These are phyloP conservation scores for Rhazya stricta DNA, from an alignment of 257 asterid genomes.

Conservation along the genomic window DNA sequence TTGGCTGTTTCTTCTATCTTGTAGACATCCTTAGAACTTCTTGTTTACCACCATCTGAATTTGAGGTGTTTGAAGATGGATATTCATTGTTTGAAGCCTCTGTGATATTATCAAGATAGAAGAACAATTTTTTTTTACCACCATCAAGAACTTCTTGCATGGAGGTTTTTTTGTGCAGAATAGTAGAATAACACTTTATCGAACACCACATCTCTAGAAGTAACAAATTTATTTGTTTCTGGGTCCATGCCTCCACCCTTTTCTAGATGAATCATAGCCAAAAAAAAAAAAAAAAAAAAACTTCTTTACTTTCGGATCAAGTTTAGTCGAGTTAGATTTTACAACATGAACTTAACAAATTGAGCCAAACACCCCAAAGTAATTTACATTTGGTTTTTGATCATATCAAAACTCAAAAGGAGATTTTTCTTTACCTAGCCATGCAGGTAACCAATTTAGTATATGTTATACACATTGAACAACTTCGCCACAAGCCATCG, in stretches of 20 bases:
- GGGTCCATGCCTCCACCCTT: slow-evolving; percentile 27
- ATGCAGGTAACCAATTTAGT: background rate
- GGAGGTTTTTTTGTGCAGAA: too few species aligned
- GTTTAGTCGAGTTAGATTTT: background rate
- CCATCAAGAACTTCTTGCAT: too few species aligned
- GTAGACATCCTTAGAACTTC: background rate
- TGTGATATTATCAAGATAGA: too few species aligned
- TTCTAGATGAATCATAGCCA: slow-evolving; percentile 22
- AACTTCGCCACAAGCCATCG: too few species aligned
- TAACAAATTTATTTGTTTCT: background rate
- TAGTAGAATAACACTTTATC: background rate
- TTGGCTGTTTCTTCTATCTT: slow-evolving; percentile 4
- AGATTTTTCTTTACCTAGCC: background rate
- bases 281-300: slow-evolving; percentile 15
- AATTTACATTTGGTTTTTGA: background rate
- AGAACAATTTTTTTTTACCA: too few species aligned
- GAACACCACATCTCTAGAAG: background rate
- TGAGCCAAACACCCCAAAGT: background rate
- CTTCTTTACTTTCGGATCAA: background rate
- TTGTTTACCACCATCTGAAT: too few species aligned
- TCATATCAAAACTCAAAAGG: background rate
- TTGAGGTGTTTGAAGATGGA: too few species aligned
- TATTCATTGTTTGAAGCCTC: too few species aligned
- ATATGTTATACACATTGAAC: too few species aligned
- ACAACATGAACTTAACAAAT: background rate